Conservation (phyloP, 139 green algal genomes). For the Edaphochlamys debaryana region DNA sequence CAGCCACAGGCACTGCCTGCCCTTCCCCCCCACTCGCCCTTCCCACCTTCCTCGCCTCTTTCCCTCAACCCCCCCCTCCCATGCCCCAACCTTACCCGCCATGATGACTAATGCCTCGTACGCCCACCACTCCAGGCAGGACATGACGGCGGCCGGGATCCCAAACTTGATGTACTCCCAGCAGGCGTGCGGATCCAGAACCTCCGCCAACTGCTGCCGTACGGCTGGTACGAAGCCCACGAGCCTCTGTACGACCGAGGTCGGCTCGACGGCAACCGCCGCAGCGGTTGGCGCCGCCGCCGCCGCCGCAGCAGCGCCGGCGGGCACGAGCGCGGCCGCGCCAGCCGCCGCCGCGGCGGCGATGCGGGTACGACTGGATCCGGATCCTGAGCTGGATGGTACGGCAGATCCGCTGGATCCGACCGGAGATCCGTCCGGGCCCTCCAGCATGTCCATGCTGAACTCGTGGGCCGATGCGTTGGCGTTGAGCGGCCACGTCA, state of each 20-base stretch:
- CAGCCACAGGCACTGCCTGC: too few relatives aligned
- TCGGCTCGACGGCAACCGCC: too few relatives aligned
- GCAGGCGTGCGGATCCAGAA: conserved; percentile 20
- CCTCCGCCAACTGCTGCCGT: conserved; percentile 20
- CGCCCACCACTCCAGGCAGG: conserved; percentile 59
- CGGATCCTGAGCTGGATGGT: too few relatives aligned
- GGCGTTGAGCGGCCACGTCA: background rate
- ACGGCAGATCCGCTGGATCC: too few relatives aligned
- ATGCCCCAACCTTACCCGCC: conserved; percentile 52
- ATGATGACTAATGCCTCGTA: conserved; percentile 58
- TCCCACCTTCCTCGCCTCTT: too few relatives aligned
- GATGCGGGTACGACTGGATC: too few relatives aligned
- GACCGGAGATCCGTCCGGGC: too few relatives aligned
- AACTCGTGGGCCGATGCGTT: conserved; percentile 6
- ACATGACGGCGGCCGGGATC: conserved; percentile 54
- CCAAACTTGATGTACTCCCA: conserved; percentile 51
- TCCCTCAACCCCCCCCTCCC: too few relatives aligned
- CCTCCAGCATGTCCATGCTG: background rate
- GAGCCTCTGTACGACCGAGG: too few relatives aligned
- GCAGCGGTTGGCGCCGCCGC: too few relatives aligned
- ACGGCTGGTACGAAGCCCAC: too few relatives aligned
- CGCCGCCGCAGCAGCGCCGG: background rate
- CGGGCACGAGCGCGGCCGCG: background rate
- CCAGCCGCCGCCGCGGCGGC: background rate
- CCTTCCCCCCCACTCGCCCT: too few relatives aligned